Percentiles rank a stretch among this genome's conserved stretches.
These are phyloP conservation scores for Rheum nobile DNA, from an alignment of 148 eudicot species.

Conservation along the genomic window DNA sequence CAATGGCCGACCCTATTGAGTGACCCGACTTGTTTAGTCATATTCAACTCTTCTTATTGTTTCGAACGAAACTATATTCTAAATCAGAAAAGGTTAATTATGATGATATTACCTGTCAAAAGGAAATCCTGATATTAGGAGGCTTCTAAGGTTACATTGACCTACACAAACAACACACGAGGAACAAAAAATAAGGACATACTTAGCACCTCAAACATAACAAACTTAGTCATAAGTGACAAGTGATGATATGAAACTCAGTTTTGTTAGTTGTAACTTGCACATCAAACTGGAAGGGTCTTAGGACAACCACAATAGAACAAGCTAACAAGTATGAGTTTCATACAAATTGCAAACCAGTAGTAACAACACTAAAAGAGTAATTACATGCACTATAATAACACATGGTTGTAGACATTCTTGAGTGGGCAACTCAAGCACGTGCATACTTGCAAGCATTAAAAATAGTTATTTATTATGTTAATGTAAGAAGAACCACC, in stretches of 20 bases:
- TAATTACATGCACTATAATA: too few relatives aligned
- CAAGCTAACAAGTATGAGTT: too few relatives aligned
- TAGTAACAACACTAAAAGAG: too few relatives aligned
- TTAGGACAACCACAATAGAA: background rate
- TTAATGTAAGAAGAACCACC: background rate
- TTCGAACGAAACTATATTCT: too few relatives aligned
- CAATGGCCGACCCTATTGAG: too few relatives aligned
- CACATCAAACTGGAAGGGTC: background rate
- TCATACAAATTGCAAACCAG: too few relatives aligned
- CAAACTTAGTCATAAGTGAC: background rate
- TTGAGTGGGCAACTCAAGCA: too few relatives aligned
- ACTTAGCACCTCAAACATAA: background rate
- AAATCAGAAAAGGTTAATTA: too few relatives aligned
- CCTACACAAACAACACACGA: background rate
- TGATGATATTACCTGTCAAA: conserved; percentile 65
- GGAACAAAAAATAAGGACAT: background rate
- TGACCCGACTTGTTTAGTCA: too few relatives aligned
- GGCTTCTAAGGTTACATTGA: background rate
- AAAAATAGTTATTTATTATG: background rate
- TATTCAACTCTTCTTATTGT: too few relatives aligned
- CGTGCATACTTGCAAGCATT: background rate
- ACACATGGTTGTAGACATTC: too few relatives aligned
- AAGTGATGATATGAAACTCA: background rate
- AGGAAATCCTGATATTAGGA: background rate
- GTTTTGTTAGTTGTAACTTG: too few relatives aligned